Evolutionary conservation across 116 monocot genomes (phyloP), one percentile per base, ranked within the genome.

Genomic region (Zostera marina): DNA sequence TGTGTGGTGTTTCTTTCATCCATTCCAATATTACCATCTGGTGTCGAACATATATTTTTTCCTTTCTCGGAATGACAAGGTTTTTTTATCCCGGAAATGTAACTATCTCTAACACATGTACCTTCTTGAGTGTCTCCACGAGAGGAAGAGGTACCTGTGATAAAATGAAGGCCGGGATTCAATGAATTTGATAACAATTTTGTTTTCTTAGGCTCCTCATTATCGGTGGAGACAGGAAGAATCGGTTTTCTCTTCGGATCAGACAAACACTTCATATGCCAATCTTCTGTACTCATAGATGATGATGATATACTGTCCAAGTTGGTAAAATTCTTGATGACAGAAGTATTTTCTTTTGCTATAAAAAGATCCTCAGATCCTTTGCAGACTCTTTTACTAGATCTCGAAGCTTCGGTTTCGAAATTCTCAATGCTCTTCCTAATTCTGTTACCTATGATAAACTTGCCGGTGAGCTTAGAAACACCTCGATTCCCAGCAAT

Each of bases 401-500:
- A 40, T 7, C 32, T 16, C 17, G 16, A 24, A 54, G 41, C 22
- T 53, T 44, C 32, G 1, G 32, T 32, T 14, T 21, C 42, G 22
- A 16, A 22, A 16, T 10, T 22, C 11, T 54, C 39, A 1, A 13
- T 3, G 38, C 11, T 41, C 6, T 42, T 60, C 20, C 16, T 23
- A 11, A 56, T 25, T 22, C 54, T 59, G 23, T 53, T 42, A 38
- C 43, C 66, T 32, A 55, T 60, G 16, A 60, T 40, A 60, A 63
- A 54, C 25, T 59, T 75, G 22, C 61, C 67, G 5, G 59, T 56
- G 41, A 59, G 54, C 44, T 56, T 63, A 22, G 83, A 47, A 9
- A 58, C 10, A 14, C 58, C 54, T 53, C 76, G 64, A 64, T 79
- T 84, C 45, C 67, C 59, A 38, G 54, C 42, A 8, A 39, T 62